A percentile compares a stretch with the other conserved stretches of the same genome.
Conservation (phyloP, 306 rosid species). For the Amphicarpaea edgeworthii region DNA sequence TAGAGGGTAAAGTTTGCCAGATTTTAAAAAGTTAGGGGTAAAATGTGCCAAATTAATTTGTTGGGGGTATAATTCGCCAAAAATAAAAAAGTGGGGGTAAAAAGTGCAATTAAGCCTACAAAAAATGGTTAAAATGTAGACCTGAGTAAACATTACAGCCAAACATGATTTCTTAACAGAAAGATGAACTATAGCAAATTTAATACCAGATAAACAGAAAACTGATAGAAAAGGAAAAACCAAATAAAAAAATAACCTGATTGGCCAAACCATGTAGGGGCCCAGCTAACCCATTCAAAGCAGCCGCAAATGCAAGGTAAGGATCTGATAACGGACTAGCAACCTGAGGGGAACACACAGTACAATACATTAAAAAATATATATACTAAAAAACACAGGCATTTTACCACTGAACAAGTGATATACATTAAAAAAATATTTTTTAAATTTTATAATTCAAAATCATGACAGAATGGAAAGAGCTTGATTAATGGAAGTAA, state of each 20-base stretch:
- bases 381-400: constrained; percentile 13
- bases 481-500: constrained; percentile 41
- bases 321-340: constrained; percentile 97
- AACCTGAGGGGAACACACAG: constrained; percentile 65
- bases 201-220: constrained; percentile 23
- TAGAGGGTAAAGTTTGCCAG: too few relatives aligned
- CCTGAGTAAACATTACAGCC: constrained; percentile 18
- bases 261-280: constrained; percentile 99
- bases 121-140: constrained; percentile 12
- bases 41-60: too few relatives aligned
- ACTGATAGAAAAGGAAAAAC: background rate
- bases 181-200: constrained; percentile 10
- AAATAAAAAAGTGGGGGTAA: too few relatives aligned
- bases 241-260: constrained; percentile 69
- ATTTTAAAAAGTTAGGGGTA: too few relatives aligned
- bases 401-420: background rate
- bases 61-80: too few relatives aligned
- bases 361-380: constrained; percentile 37
- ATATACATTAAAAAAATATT: constrained; percentile 22
- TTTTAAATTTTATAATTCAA: constrained; percentile 20
- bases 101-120: too few relatives aligned
- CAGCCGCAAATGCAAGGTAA: constrained; percentile 94
- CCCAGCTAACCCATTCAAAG: constrained; percentile 98
- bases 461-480: constrained; percentile 33
- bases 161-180: constrained; percentile 36